These are phyloP conservation scores for Kodamaea restingae DNA, from an alignment of 805 yeast genomes.

Conservation along the genomic window DNA sequence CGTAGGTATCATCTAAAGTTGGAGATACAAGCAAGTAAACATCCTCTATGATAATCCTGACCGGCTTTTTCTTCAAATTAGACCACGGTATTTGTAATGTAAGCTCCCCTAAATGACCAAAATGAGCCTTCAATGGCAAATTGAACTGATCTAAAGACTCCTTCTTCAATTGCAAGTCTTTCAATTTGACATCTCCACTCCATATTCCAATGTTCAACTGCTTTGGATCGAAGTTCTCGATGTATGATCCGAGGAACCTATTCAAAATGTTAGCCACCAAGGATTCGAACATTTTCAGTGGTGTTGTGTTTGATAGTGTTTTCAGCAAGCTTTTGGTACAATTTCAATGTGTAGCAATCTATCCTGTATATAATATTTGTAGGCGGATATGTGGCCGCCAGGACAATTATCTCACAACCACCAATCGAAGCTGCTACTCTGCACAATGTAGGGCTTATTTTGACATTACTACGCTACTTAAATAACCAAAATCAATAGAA, in stretches of 20 bases:
- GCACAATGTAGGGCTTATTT: too few relatives aligned
- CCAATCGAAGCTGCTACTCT: too few relatives aligned
- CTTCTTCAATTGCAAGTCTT: conserved; percentile 71
- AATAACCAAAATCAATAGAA: too few relatives aligned
- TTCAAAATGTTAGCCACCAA: conserved; percentile 61
- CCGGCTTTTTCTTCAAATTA: conserved; percentile 87
- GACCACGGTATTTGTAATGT: conserved; percentile 97
- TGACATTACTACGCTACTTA: too few relatives aligned
- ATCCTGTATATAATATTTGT: conserved; percentile 3
- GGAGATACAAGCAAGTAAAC: conserved; percentile 83
- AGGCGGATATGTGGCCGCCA: too few relatives aligned
- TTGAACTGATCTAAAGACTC: conserved; percentile 86
- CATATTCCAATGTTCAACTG: conserved; percentile 94
- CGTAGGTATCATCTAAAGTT: conserved; percentile 50
- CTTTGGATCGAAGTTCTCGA: conserved; percentile 93
- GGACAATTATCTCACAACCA: too few relatives aligned
- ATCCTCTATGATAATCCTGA: conserved; percentile 79
- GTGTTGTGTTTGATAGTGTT: neutral
- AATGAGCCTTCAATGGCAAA: conserved; percentile 80
- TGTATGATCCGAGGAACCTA: conserved; percentile 65
- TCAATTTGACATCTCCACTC: conserved; percentile 92
- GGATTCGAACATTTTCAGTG: conserved; percentile 53
- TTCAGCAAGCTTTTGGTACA: neutral
- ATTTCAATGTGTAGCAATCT: neutral
- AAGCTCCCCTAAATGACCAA: conserved; percentile 86